A percentile compares a stretch with the other conserved stretches of the same genome.
Evolutionary conservation across 176 grass and related monocot genomes (phyloP).

Genomic region (Zea mays): DNA sequence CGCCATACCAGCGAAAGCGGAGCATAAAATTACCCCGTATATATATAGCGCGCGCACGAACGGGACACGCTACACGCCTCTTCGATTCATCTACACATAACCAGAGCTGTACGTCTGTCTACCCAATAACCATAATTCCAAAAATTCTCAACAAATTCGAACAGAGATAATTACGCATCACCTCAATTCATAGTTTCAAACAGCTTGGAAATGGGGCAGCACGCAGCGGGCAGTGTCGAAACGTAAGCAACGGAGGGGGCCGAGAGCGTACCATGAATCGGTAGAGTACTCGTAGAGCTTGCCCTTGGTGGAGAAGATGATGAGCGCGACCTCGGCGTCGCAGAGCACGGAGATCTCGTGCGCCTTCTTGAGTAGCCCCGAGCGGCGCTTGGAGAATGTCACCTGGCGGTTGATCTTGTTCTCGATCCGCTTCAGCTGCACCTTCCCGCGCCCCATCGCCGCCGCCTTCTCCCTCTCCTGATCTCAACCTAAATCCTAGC

Average conservation of each 20-base stretch:
- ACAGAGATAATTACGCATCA: not conserved
- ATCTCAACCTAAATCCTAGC: not conserved
- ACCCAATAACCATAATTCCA: not conserved
- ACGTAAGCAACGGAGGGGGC: not conserved
- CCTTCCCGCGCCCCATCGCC: conserved; percentile 86
- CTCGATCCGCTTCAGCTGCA: conserved; percentile 95
- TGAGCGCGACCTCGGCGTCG: conserved; percentile 83
- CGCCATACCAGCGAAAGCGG: conserved; percentile 16
- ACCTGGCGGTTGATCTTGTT: conserved; percentile 96
- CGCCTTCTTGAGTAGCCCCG: conserved; percentile 89
- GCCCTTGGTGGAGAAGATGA: conserved; percentile 91
- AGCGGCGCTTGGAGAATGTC: conserved; percentile 85
- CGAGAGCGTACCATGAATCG: conserved; percentile 48
- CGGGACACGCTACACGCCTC: too few relatives aligned
- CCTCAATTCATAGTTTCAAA: too few relatives aligned
- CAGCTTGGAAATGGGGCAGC: conserved; percentile 19
- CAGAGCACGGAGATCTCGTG: conserved; percentile 94
- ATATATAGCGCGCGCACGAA: too few relatives aligned
- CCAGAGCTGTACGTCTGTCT: not conserved
- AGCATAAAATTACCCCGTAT: conserved; percentile 56
- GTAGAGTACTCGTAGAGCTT: conserved; percentile 94
- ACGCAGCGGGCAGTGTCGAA: not conserved
- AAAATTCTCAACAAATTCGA: conserved; percentile 8
- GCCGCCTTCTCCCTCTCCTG: not conserved
- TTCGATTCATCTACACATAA: too few relatives aligned